Conservation (phyloP, 2,329 filamentous ascomycete genomes). For the Aspergillus aculeatus region DNA sequence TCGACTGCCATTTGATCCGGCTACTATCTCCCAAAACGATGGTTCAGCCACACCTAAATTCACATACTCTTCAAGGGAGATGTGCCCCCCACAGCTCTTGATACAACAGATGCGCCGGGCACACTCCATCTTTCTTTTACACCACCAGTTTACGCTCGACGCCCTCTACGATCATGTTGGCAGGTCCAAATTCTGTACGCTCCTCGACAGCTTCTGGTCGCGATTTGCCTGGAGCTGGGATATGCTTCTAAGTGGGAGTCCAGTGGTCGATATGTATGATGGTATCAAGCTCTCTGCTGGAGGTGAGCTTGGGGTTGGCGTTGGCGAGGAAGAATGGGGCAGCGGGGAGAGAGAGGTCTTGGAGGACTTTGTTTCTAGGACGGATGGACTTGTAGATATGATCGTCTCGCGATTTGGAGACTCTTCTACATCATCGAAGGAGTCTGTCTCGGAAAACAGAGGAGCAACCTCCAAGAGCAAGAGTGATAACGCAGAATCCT, state of each 20-base stretch:
- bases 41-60: slow-evolving; percentile 48
- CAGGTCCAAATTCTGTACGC: slow-evolving; percentile 67
- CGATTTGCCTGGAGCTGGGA: slow-evolving; percentile 70
- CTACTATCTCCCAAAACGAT: slow-evolving; percentile 37
- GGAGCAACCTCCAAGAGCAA: slow-evolving; percentile 14
- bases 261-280: slow-evolving; percentile 72
- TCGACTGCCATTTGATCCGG: slow-evolving; percentile 59
- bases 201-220: slow-evolving; percentile 80
- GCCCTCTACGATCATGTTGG: slow-evolving; percentile 65
- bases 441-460: slow-evolving; percentile 17
- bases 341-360: slow-evolving; percentile 91
- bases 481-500: slow-evolving; percentile 47
- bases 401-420: slow-evolving; percentile 84
- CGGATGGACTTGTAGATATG: slow-evolving; percentile 82
- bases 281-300: slow-evolving; percentile 86
- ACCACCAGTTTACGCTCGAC: slow-evolving; percentile 75
- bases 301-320: slow-evolving; percentile 88
- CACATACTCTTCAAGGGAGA: slow-evolving; percentile 87
- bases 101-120: slow-evolving; percentile 79
- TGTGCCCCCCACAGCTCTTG: slow-evolving; percentile 77
- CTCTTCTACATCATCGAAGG: slow-evolving; percentile 34
- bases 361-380: slow-evolving; percentile 77
- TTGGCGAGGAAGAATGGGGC: slow-evolving; percentile 92
- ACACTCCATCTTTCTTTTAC: slow-evolving; percentile 79
- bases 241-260: slow-evolving; percentile 86